Evolutionary conservation across 2,329 filamentous ascomycete genomes (phyloP).

Genomic region (Purpureocillium lavendulum): DNA sequence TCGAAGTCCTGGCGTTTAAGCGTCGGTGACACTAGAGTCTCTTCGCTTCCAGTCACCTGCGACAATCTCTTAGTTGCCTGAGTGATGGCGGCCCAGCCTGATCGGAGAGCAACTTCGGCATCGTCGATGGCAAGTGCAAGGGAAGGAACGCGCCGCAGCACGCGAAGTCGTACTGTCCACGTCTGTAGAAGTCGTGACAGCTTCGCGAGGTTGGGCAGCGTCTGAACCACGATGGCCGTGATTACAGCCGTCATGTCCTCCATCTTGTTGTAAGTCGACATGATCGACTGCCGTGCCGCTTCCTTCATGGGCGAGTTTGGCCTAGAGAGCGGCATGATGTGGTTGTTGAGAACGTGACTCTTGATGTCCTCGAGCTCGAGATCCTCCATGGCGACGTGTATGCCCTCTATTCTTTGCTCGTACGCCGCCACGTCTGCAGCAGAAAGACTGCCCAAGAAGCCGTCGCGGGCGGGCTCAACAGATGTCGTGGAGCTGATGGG

Average conservation of each 20-base stretch:
- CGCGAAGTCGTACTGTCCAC: constrained; percentile 70
- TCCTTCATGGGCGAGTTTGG: constrained; percentile 26
- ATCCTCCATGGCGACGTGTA: constrained; percentile 58
- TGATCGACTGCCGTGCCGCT: constrained; percentile 27
- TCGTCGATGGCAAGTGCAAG: constrained; percentile 60
- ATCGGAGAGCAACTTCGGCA: constrained; percentile 54
- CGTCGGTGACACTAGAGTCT: constrained; percentile 10
- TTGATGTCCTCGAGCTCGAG: constrained; percentile 84
- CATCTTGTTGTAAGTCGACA: constrained; percentile 58
- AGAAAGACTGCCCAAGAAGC: constrained; percentile 64
- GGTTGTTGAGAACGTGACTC: constrained; percentile 72
- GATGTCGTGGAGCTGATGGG: constrained; percentile 16
- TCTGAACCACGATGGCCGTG: constrained; percentile 84
- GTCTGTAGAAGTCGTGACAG: constrained; percentile 64
- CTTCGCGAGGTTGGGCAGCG: constrained; percentile 71
- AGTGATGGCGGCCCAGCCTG: constrained; percentile 57
- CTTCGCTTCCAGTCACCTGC: constrained; percentile 6
- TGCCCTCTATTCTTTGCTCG: constrained; percentile 66
- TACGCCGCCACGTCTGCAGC: constrained; percentile 56
- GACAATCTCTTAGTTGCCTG: constrained; percentile 13
- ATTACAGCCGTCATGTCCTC: constrained; percentile 87
- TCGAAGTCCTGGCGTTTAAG: constrained; percentile 40
- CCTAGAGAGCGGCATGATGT: constrained; percentile 51
- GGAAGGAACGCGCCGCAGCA: constrained; percentile 64
- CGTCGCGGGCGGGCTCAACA: constrained; percentile 15